These are phyloP conservation scores for Rhizopus microsporus DNA, from an alignment of 371 early-diverging fungal genomes.

Conservation along the genomic window DNA sequence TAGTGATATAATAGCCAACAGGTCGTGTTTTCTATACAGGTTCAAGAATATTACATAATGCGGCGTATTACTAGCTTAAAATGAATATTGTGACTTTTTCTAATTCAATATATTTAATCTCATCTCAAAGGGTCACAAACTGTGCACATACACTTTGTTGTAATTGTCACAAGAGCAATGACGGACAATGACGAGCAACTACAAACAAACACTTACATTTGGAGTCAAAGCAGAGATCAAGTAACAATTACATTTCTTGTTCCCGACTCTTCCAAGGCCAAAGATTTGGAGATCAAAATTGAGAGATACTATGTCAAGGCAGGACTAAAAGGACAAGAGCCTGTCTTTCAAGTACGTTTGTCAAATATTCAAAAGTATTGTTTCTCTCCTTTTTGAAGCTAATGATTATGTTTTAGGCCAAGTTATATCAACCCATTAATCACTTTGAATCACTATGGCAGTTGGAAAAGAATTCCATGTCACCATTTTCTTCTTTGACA, in stretches of 20 bases:
- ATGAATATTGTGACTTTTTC: too few relatives aligned
- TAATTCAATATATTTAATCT: too few relatives aligned
- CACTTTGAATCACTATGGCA: conserved; percentile 55
- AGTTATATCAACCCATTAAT: conserved; percentile 48
- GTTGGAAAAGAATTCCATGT: conserved; percentile 44
- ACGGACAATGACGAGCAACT: conserved; percentile 45
- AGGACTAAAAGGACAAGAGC: conserved; percentile 49
- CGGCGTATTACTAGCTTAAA: too few relatives aligned
- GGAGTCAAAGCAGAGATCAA: conserved; percentile 52
- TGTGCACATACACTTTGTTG: too few relatives aligned
- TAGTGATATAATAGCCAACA: too few relatives aligned
- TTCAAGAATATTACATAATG: too few relatives aligned
- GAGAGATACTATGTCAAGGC: conserved; percentile 44
- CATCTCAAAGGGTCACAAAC: too few relatives aligned
- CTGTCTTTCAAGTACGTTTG: conserved; percentile 41
- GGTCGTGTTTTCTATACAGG: too few relatives aligned
- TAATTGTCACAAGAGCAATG: conserved; percentile 14
- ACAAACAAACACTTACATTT: conserved; percentile 50
- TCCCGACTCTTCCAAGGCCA: conserved; percentile 41
- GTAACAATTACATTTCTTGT: conserved; percentile 55
- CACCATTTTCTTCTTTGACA: conserved; percentile 52
- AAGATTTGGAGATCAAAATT: conserved; percentile 47
- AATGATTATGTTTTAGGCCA: conserved; percentile 30
- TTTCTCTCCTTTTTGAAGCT: too few relatives aligned
- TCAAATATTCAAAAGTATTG: not conserved